These are phyloP conservation scores for Arabis alpina DNA, from an alignment of 345 rosid species.

Conservation along the genomic window DNA sequence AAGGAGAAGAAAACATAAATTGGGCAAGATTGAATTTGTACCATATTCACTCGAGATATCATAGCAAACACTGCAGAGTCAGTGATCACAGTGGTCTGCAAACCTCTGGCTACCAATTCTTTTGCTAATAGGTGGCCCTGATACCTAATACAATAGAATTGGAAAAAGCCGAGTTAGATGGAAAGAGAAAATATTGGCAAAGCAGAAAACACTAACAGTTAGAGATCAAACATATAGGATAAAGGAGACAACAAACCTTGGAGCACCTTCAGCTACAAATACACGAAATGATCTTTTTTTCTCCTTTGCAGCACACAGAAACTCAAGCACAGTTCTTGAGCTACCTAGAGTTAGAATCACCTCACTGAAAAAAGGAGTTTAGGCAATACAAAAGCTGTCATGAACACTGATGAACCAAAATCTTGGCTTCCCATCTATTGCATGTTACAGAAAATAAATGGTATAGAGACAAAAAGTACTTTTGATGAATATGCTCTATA, in stretches of 20 bases:
- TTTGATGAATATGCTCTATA: conserved; percentile 98
- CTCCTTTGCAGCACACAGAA: conserved; percentile 97
- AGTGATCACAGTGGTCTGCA: conserved; percentile 90
- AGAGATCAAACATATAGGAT: conserved; percentile 2
- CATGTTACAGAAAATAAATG: conserved; percentile 2
- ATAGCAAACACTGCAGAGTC: conserved; percentile 99
- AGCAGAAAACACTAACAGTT: conserved; percentile 5
- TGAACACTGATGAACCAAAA: not conserved
- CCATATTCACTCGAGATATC: conserved; percentile 97
- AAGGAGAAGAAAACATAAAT: conserved; percentile 10
- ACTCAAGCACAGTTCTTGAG: conserved; percentile 93
- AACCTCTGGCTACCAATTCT: conserved; percentile 89
- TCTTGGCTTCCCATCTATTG: conserved; percentile 4
- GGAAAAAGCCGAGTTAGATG: conserved; percentile 11
- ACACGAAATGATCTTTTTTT: conserved; percentile 94
- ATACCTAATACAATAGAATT: conserved; percentile 56
- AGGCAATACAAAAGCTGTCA: conserved; percentile 9
- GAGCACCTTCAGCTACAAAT: conserved; percentile 98
- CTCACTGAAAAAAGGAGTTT: conserved; percentile 63
- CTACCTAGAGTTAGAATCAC: conserved; percentile 96
- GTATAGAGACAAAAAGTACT: conserved; percentile 53
- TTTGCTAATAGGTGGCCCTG: conserved; percentile 94
- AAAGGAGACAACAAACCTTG: conserved; percentile 63
- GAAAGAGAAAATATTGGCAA: conserved; percentile 7
- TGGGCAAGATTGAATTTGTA: conserved; percentile 32